Evolutionary conservation across 1,284 basidiomycete species (phyloP).

Genomic region (Golubevia sp.): DNA sequence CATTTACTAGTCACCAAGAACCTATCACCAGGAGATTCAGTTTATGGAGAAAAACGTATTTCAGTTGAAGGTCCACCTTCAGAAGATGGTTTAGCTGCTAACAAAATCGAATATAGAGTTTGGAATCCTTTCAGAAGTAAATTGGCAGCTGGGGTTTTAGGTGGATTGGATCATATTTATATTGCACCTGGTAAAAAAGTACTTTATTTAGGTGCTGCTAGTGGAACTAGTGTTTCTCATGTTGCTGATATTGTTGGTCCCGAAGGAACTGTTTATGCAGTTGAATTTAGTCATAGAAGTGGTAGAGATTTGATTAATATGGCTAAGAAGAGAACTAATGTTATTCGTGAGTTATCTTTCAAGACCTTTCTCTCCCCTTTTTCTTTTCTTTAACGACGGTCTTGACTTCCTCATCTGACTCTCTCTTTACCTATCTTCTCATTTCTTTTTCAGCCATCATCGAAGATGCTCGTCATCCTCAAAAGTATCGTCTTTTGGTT

Average conservation of each 20-base stretch:
- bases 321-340: conserved; percentile 99
- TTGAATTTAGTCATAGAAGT: conserved; percentile 95
- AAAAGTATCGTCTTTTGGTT: conserved; percentile 59
- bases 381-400: conserved; percentile 8
- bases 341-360: conserved; percentile 77
- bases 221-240: conserved; percentile 95
- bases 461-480: conserved; percentile 89
- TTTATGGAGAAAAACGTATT: conserved; percentile 90
- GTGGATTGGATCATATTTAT: conserved; percentile 91
- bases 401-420: conserved; percentile 1
- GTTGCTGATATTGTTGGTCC: conserved; percentile 98
- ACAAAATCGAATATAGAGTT: conserved; percentile 93
- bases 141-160: conserved; percentile 93
- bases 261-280: conserved; percentile 94
- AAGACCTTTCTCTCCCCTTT: conserved; percentile 3
- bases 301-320: conserved; percentile 98
- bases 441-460: conserved; percentile 75
- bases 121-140: conserved; percentile 99
- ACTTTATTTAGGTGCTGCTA: conserved; percentile 93
- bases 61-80: conserved; percentile 70
- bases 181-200: conserved; percentile 95
- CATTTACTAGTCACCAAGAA: conserved; percentile 97
- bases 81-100: conserved; percentile 68
- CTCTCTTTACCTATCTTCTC: conserved; percentile 6
- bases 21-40: conserved; percentile 93